Base-by-base conservation (phyloP, 2,329 filamentous ascomycete genomes). In the Phyllosticta citrichinensis region DNA sequence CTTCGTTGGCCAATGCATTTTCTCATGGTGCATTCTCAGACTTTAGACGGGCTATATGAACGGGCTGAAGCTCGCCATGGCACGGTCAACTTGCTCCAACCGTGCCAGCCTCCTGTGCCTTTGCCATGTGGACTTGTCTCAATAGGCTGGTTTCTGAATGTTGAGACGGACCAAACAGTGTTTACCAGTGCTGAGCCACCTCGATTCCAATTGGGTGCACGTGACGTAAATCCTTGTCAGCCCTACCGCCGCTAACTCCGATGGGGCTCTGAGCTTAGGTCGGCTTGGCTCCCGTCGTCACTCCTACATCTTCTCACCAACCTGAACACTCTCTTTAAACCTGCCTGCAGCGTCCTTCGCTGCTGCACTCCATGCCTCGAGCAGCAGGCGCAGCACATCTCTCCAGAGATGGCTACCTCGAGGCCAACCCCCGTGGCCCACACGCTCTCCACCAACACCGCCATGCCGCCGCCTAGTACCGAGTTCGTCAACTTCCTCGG, bases 361-460 rank as follows among this genome's bases (percentile, higher is more conserved):
- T 14, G 33, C 33, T 17, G 33, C 33, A 5, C 33, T 60, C 58
- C 52, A 60, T 60, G 58, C 58, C 58, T 60, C 53, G 52, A 52
- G 24, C 53, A 35, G 55, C 40, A 53, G 52, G 20, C 40, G 52
- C 40, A 24, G 53, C 35, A 24, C 58, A 56, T 60, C 58, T 56
- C 53, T 47, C 17, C 33, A 22, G 53, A 60, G 58, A 60, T 60
- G 58, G 58, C 53, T 47, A n/a, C 24, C 40, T 20, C 47, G 35
- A 52, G 55, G n/a, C 35, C 20, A n/a, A 24, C 35, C 40, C 12
- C 22, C 53, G 53, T 22, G 24, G 40, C 52, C 6, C 52, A 27
- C 51, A 20, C 22, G 35, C 14, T 22, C n/a, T 40, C 47, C 53
- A 50, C 22, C 58, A 5, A n/a, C 58, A 8, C 51, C 19, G 51